These are phyloP conservation scores for Candida alai DNA, from an alignment of 805 yeast genomes.

Conservation along the genomic window DNA sequence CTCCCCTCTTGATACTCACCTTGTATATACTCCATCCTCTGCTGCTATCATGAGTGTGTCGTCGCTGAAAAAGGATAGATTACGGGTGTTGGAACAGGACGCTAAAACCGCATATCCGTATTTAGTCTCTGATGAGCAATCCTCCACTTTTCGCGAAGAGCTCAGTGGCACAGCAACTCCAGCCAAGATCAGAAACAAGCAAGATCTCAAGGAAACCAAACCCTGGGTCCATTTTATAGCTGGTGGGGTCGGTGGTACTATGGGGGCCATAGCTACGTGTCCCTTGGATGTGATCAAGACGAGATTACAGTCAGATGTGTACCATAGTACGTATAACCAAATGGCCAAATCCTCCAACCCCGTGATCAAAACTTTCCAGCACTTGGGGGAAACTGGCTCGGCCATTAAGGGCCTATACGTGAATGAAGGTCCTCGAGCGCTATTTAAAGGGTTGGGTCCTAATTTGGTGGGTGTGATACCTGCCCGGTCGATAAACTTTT, in stretches of 20 bases:
- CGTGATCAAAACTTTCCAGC: conserved; percentile 52
- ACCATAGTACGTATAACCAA: conserved; percentile 51
- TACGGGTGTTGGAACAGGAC: conserved; percentile 39
- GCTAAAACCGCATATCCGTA: conserved; percentile 58
- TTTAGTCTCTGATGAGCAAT: conserved; percentile 69
- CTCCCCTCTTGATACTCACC: no score
- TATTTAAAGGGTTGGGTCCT: conserved; percentile 95
- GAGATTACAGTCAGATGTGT: conserved; percentile 86
- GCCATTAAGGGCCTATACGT: conserved; percentile 67
- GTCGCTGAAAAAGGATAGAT: conserved; percentile 13
- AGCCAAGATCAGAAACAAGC: conserved; percentile 1
- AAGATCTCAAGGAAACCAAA: conserved; percentile 12
- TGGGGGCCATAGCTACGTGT: conserved; percentile 90
- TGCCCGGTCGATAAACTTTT: conserved; percentile 93
- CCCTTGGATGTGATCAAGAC: conserved; percentile 97
- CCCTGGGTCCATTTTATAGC: conserved; percentile 81
- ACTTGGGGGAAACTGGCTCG: conserved; percentile 76
- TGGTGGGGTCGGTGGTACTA: conserved; percentile 95
- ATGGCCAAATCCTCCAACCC: conserved; percentile 38
- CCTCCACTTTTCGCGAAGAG: conserved; percentile 45
- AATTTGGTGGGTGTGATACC: conserved; percentile 97
- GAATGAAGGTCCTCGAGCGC: conserved; percentile 78
- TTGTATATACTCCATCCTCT: conserved; percentile 1
- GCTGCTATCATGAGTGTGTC: not conserved
- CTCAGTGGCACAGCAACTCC: conserved; percentile 7